Base-by-base conservation (phyloP, 495 filamentous ascomycete species). In the Daldinia loculata region DNA sequence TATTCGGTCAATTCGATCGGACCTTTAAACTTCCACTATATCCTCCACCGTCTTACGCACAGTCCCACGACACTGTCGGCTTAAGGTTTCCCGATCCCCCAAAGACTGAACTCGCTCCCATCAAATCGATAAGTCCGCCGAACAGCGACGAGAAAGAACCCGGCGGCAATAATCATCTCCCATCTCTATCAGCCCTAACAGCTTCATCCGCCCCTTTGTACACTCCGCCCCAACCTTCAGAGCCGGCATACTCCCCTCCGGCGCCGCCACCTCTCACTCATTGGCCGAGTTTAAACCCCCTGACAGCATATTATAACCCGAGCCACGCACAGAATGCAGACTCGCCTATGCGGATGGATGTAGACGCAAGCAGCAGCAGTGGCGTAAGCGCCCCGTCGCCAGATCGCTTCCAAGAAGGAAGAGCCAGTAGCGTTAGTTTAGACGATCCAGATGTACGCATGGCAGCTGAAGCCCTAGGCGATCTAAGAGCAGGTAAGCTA, bases 401-500 rank as follows among this genome's bases (percentile, higher is more conserved):
- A 3, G 77, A 83, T 71, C 74, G 76, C 55, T 71, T 76, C 51
- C 70, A 79, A 62, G 73, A 80, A 58, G 74, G 75, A 14, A 75
- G 80, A 57, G 81, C 83, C 7, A 81, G 78, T 29, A 89, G 88
- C 69, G 84, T 89, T 22, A 93, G 89, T 52, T 88, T 95, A 70
- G 93, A 97, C 73, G 93, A 98, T 76, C 88, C 92, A 14, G 91
- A 96, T 67, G 89, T 91, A 32, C 84, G 89, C 30, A 83, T 90
- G 75, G 94, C 93, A 29, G 94, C 93, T 32, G 93, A 97, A 80
- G 93, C 94, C 12, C 80, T 98, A 22, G 91, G 91, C 38, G 92
- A 93, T 62, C 85, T 98, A 59, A 89, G 92, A 78, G 89, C 92
- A 74, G 92, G 94, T 97, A 77, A 79, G 84, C 80, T 48, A 52